phyloP scores from a whole-genome alignment of 2,329 filamentous ascomycete genomes.

The Huntiella bhutanensis region DNA sequence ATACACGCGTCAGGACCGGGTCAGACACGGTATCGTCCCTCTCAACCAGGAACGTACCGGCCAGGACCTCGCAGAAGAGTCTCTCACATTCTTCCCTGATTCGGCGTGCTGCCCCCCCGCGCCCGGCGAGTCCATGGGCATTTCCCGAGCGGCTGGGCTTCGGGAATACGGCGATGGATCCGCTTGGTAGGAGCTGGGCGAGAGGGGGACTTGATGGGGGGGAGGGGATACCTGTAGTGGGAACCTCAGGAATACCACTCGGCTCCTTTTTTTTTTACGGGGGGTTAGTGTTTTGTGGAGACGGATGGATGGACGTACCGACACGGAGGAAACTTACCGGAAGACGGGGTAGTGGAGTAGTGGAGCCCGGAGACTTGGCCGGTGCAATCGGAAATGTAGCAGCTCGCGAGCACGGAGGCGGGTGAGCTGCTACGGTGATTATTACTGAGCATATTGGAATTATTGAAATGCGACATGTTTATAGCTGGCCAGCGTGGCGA shows the following conservation, averaged over 20 bases:
- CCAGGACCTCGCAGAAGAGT: constrained; percentile 96
- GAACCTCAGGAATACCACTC: constrained; percentile 94
- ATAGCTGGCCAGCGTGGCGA: constrained; percentile 14
- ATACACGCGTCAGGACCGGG: constrained; percentile 78
- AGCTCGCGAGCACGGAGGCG: constrained; percentile 72
- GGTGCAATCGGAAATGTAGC: constrained; percentile 65
- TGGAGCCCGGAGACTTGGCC: constrained; percentile 66
- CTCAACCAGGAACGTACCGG: constrained; percentile 90
- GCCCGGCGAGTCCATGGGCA: constrained; percentile 24
- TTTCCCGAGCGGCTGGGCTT: too few species aligned
- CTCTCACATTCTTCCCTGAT: constrained; percentile 99
- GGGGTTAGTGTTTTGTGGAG: constrained; percentile 3
- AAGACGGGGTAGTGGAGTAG: constrained; percentile 84
- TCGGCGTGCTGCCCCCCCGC: constrained; percentile 85
- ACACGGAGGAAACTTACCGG: constrained; percentile 33
- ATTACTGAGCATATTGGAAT: constrained; percentile 47
- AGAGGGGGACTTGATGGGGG: constrained; percentile 80
- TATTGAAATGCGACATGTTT: constrained; percentile 51
- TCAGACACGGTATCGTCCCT: constrained; percentile 55
- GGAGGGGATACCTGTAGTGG: constrained; percentile 65
- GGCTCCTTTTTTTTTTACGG: constrained; percentile 40
- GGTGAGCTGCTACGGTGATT: constrained; percentile 57
- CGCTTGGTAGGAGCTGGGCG: constrained; percentile 22
- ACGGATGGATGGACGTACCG: neutral
- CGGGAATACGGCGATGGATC: too few species aligned